These are phyloP conservation scores for Fusarium circinatum DNA, from an alignment of 2,329 filamentous ascomycete species.

Conservation along the genomic window DNA sequence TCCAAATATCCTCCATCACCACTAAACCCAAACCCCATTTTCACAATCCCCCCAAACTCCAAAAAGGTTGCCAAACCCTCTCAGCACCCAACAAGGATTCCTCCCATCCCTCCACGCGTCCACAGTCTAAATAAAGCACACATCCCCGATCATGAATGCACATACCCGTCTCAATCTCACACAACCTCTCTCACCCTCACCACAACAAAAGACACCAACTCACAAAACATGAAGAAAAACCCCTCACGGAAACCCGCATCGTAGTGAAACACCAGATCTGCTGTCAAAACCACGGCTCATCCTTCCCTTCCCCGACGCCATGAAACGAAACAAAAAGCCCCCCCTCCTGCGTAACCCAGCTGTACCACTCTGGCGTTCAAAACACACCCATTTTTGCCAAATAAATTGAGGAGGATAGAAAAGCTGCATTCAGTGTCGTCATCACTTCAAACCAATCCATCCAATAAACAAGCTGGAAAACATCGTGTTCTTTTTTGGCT, in stretches of 20 bases:
- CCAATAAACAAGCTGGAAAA: neutral
- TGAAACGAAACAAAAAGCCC: conserved; percentile 18
- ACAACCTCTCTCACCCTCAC: neutral
- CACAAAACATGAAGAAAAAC: neutral
- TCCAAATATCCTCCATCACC: neutral
- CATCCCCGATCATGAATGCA: neutral
- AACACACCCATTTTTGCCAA: neutral
- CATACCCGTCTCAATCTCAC: conserved; percentile 7
- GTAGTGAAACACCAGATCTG: conserved; percentile 27
- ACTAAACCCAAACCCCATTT: neutral
- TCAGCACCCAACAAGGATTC: neutral
- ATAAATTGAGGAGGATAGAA: neutral
- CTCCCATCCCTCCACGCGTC: neutral
- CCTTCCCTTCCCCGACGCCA: conserved; percentile 7
- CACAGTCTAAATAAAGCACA: conserved; percentile 4
- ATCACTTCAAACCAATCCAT: neutral
- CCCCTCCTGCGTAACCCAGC: neutral
- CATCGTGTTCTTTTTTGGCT: neutral
- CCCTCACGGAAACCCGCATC: conserved; percentile 16
- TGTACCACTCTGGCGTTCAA: neutral
- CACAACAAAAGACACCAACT: neutral
- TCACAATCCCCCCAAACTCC: neutral
- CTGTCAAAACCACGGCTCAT: conserved; percentile 34
- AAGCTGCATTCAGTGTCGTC: neutral
- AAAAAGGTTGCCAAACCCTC: neutral